phyloP scores from a whole-genome alignment of 2,329 filamentous ascomycete genomes.

The Penicillium sp. region DNA sequence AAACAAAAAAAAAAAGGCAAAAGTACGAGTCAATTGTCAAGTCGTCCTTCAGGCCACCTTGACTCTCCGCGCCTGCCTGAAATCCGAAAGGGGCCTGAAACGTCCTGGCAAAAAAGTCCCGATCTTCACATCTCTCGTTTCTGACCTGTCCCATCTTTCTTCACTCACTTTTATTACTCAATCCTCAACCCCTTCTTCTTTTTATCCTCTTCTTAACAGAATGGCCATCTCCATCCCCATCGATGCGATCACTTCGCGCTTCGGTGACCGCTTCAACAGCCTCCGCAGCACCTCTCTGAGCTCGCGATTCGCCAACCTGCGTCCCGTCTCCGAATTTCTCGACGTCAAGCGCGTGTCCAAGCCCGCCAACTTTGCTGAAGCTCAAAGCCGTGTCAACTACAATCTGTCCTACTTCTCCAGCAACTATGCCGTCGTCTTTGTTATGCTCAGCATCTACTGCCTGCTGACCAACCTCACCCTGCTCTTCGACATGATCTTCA shows the following conservation, averaged over 20 bases:
- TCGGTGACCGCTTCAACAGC: conserved; percentile 86
- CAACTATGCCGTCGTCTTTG: conserved; percentile 94
- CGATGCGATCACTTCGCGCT: conserved; percentile 84
- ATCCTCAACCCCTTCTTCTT: background rate
- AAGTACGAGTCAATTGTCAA: no score
- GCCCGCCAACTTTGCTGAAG: conserved; percentile 84
- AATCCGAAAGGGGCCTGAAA: conserved; percentile 1
- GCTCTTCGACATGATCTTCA: conserved; percentile 88
- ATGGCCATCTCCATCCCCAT: conserved; percentile 95
- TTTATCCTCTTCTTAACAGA: conserved; percentile 17
- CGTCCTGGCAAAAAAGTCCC: conserved; percentile 10
- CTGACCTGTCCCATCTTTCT: background rate
- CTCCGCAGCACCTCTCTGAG: conserved; percentile 77
- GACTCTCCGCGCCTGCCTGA: background rate
- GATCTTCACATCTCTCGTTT: conserved; percentile 4
- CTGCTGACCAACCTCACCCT: conserved; percentile 83
- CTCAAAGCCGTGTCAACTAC: conserved; percentile 93
- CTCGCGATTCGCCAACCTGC: conserved; percentile 87
- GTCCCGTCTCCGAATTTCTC: conserved; percentile 88
- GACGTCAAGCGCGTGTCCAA: conserved; percentile 95
- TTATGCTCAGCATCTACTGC: conserved; percentile 95
- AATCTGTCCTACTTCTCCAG: conserved; percentile 96
- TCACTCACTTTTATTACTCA: background rate
- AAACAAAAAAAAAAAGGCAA: no score
- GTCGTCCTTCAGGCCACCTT: background rate